Evolutionary conservation across 805 yeast genomes (phyloP), one percentile per base, ranked within the genome.

Genomic region (Kodamaea hsintzibuensis): DNA sequence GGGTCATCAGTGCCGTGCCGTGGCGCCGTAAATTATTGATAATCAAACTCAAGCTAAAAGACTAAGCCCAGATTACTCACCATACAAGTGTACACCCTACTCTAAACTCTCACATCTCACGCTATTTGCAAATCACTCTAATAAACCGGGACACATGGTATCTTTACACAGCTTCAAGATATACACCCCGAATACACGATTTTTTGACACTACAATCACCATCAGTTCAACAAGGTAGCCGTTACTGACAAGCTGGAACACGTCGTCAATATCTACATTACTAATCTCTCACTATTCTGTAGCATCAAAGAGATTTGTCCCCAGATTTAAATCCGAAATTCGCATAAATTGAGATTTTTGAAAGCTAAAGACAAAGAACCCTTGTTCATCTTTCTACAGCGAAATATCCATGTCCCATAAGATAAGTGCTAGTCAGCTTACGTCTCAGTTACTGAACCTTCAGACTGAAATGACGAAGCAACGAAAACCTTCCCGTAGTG

Each of bases 391-490:
- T 30, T 30, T 30, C 35, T 10, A 30, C 10, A 30, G 35, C 35
- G 13, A 9, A 30, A 12, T 3, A 12, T 12, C 35, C n/a, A 40
- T 40, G 44, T 8, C 10, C 44, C 44, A 40, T 7, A 40, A 40
- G n/a, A 47, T 47, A 39, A 47, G 42, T 47, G 42, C 39, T 39
- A 47, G 49, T 14, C 49, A 47, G 37, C 30, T 37, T 16, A 30
- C 42, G 6, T 40, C 44, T 7, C 30, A 18, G 39, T 35, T 35
- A 10, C 38, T 47, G 49, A 47, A 35, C 14, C 30, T 35, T 39
- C 38, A 47, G 25, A 47, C 49, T 7, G 49, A 44, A 45, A 44
- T 45, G 17, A 50, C 37, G 19, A 50, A 50, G 49, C 38, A 13
- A 30, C 49, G 53, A 17, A 50, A 35, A 19, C 18, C 49, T 1